A percentile compares a stretch with the other conserved stretches of the same genome.
These are phyloP conservation scores for Exobasidium cylindrosporum DNA, from an alignment of 1,284 basidiomycete species.

Conservation along the genomic window DNA sequence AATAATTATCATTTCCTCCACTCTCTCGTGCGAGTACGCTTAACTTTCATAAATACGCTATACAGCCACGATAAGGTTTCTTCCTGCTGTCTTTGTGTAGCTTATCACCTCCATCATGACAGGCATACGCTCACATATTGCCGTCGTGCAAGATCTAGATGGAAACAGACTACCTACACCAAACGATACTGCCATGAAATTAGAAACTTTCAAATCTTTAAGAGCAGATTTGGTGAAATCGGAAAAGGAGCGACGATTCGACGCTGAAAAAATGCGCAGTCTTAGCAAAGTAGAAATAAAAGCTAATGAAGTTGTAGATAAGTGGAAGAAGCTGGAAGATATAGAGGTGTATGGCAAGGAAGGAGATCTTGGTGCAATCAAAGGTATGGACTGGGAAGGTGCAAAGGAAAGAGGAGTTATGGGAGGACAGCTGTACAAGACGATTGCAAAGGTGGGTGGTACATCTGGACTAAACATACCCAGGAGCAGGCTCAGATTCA, in stretches of 20 bases:
- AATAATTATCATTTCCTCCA: too few relatives aligned
- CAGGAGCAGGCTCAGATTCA: too few relatives aligned
- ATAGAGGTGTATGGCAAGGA: conserved; percentile 21
- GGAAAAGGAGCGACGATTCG: conserved; percentile 27
- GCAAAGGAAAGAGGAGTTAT: conserved; percentile 1
- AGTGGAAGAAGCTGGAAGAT: conserved; percentile 21
- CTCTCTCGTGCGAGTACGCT: too few relatives aligned
- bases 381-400: neutral
- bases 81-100: neutral
- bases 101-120: neutral
- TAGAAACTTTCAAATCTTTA: neutral
- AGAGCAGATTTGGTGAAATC: conserved; percentile 18
- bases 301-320: conserved; percentile 22
- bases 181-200: neutral
- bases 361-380: conserved; percentile 19
- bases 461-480: too few relatives aligned
- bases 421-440: neutral
- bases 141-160: neutral
- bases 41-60: too few relatives aligned
- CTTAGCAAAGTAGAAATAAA: conserved; percentile 19
- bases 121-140: conserved; percentile 4
- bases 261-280: conserved; percentile 21
- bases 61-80: neutral
- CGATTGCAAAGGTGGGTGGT: conserved; percentile 19
- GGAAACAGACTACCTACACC: neutral